Evolutionary conservation across 495 filamentous ascomycete species (phyloP).

Genomic region (Hypoxylon subgilvum): DNA sequence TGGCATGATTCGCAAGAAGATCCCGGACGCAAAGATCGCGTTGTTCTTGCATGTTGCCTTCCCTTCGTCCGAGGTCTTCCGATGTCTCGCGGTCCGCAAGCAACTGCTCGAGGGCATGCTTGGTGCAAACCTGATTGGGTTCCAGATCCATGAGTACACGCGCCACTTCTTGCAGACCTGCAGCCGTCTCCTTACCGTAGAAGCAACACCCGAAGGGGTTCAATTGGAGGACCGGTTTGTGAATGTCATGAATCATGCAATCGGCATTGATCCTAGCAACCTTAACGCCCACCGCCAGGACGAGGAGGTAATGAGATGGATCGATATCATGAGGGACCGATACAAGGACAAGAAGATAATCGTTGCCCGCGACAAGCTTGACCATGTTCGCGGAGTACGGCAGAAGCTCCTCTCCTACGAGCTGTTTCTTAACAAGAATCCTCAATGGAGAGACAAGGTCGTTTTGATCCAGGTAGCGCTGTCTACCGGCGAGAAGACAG

Average conservation of each 20-base stretch:
- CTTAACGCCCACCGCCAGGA: slow-evolving; percentile 75
- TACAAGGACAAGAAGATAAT: slow-evolving; percentile 87
- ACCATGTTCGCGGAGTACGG: slow-evolving; percentile 84
- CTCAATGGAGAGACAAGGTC: slow-evolving; percentile 83
- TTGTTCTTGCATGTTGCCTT: slow-evolving; percentile 96
- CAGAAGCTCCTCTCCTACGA: slow-evolving; percentile 94
- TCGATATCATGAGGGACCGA: slow-evolving; percentile 74
- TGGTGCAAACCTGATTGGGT: slow-evolving; percentile 86
- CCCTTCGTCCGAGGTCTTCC: slow-evolving; percentile 92
- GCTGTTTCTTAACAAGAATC: slow-evolving; percentile 89
- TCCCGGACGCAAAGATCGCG: slow-evolving; percentile 90
- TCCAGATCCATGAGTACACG: slow-evolving; percentile 90
- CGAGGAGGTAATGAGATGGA: slow-evolving; percentile 74
- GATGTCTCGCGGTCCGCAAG: slow-evolving; percentile 82
- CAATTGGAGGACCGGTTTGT: slow-evolving; percentile 93
- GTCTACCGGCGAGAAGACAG: slow-evolving; percentile 82
- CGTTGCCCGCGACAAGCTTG: slow-evolving; percentile 90
- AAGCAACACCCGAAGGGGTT: slow-evolving; percentile 84
- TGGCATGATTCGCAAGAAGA: slow-evolving; percentile 80
- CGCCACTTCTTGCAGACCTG: slow-evolving; percentile 93
- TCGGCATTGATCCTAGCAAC: slow-evolving; percentile 82
- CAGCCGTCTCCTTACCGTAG: slow-evolving; percentile 82
- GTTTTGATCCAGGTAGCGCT: slow-evolving; percentile 92
- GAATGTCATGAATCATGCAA: slow-evolving; percentile 75
- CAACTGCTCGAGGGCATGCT: slow-evolving; percentile 88